phyloP scores from a whole-genome alignment of 192 early-diverging fungal genomes.

The Coemansia furcata region DNA sequence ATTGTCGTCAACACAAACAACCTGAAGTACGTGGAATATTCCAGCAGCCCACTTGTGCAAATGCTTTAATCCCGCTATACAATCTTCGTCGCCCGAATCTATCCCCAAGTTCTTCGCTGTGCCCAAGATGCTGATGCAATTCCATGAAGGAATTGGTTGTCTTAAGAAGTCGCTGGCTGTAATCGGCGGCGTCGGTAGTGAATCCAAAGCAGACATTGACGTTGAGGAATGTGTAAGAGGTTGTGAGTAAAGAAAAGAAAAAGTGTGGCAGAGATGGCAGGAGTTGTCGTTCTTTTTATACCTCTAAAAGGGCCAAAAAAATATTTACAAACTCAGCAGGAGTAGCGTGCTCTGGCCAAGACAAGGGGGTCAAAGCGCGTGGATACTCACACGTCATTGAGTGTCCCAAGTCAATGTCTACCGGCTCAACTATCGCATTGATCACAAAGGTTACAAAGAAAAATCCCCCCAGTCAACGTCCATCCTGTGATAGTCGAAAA shows the following conservation, averaged over 20 bases:
- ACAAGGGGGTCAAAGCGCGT: not conserved
- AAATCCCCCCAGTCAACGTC: not conserved
- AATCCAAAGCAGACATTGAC: not conserved
- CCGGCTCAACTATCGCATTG: not conserved
- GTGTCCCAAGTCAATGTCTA: not conserved
- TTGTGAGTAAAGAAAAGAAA: not conserved
- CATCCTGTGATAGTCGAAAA: not conserved
- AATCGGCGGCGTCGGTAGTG: not conserved
- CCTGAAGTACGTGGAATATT: not conserved
- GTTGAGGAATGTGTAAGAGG: not conserved
- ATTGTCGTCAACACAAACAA: not conserved
- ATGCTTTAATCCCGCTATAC: not conserved
- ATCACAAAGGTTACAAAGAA: not conserved
- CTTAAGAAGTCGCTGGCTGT: not conserved
- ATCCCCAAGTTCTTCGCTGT: not conserved
- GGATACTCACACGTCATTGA: not conserved
- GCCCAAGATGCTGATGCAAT: not conserved
- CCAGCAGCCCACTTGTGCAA: not conserved
- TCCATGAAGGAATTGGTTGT: no score
- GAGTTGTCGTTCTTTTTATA: not conserved
- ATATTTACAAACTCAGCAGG: not conserved
- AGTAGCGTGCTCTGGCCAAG: not conserved
- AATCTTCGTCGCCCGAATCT: not conserved
- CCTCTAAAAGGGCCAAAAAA: not conserved
- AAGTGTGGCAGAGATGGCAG: not conserved